These are phyloP conservation scores for Candida insectorum DNA, from an alignment of 805 yeast genomes.

Conservation along the genomic window DNA sequence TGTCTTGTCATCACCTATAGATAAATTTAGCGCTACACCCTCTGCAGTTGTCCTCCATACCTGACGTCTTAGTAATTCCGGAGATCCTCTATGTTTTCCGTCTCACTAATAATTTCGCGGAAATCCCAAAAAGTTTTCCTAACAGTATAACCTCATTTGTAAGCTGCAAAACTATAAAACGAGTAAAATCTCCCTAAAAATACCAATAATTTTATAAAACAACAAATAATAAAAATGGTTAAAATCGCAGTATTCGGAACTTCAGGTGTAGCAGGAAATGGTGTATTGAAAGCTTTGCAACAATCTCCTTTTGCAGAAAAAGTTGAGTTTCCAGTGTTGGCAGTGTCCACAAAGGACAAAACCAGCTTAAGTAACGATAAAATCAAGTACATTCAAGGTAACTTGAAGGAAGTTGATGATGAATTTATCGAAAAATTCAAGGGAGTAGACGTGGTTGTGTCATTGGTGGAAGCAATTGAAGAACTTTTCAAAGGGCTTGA, in stretches of 20 bases:
- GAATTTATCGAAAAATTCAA: conserved; percentile 33
- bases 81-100: no score
- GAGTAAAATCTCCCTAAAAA: no score
- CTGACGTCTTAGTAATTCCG: no score
- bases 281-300: conserved; percentile 43
- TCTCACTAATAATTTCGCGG: no score
- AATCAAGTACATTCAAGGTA: conserved; percentile 37
- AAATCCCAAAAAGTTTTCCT: no score
- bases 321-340: conserved; percentile 45
- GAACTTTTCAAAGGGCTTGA: conserved; percentile 30
- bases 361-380: conserved; percentile 24
- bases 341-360: conserved; percentile 43
- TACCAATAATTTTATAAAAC: no score
- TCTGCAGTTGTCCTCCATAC: no score
- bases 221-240: no score
- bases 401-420: conserved; percentile 15
- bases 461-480: conserved; percentile 33
- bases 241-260: conserved; percentile 52
- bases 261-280: conserved; percentile 50
- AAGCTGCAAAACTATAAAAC: no score
- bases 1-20: no score
- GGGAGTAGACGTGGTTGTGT: conserved; percentile 51
- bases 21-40: no score
- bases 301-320: conserved; percentile 40
- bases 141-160: no score